These are phyloP conservation scores for Trichoderma guizhouense DNA, from an alignment of 2,329 filamentous ascomycete genomes.

Conservation along the genomic window DNA sequence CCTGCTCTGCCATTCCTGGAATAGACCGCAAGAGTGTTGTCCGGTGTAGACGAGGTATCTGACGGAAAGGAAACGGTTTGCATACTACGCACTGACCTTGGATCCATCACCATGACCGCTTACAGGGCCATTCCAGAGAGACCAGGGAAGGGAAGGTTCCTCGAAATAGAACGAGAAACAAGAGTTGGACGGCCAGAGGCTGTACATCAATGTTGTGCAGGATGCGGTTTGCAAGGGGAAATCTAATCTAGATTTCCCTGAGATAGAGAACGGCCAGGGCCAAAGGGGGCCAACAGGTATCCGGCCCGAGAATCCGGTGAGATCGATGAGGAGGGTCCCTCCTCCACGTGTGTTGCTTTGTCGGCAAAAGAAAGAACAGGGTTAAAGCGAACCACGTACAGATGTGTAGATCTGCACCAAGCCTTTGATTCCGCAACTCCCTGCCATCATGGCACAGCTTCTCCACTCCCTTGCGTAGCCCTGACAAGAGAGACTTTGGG, in stretches of 20 bases:
- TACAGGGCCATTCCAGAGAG: neutral
- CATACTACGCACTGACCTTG: neutral
- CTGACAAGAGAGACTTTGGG: constrained; percentile 1
- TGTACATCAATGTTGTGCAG: neutral
- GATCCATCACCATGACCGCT: neutral
- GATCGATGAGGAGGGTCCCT: constrained; percentile 5
- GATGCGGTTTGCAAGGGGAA: neutral
- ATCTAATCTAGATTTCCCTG: neutral
- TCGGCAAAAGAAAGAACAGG: neutral
- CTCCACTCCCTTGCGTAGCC: neutral
- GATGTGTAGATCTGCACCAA: constrained; percentile 16
- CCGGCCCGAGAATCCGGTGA: constrained; percentile 12
- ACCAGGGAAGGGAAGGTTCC: neutral
- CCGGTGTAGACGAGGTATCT: neutral
- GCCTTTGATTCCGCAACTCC: constrained; percentile 9
- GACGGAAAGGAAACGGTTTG: neutral
- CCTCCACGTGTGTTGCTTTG: constrained; percentile 3
- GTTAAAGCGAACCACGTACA: constrained; percentile 7
- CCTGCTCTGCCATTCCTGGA: neutral
- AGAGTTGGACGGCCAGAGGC: neutral
- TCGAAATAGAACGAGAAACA: neutral
- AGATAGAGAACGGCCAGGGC: neutral
- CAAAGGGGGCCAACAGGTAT: neutral
- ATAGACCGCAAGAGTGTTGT: neutral
- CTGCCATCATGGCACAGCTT: neutral